Conservation (phyloP, 1,139 yeast genomes). For the Candida buenavistaensis region DNA sequence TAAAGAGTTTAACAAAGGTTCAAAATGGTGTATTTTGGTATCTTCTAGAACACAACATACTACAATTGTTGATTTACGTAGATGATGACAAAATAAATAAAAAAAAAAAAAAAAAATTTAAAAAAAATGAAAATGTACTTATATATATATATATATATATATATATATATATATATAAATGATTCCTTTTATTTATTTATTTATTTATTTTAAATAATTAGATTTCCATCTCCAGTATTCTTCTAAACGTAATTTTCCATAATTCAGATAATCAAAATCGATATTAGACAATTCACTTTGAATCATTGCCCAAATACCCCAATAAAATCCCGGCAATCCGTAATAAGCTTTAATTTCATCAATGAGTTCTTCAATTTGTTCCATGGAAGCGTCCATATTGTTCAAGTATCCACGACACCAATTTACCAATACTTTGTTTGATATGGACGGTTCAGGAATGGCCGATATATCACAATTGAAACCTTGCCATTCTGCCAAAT, state of each 20-base stretch:
- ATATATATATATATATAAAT: no score
- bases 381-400: slow-evolving; percentile 24
- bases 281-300: slow-evolving; percentile 70
- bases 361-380: slow-evolving; percentile 37
- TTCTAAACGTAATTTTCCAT: slow-evolving; percentile 57
- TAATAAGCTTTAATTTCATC: slow-evolving; percentile 61
- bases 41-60: slow-evolving; percentile 75
- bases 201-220: slow-evolving; percentile 10
- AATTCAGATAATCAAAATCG: slow-evolving; percentile 69
- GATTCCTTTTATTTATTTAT: no score
- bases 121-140: slow-evolving; percentile 2
- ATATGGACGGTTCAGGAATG: slow-evolving; percentile 52
- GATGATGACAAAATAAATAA: slow-evolving; percentile 26
- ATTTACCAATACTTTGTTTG: slow-evolving; percentile 46
- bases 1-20: slow-evolving; percentile 72
- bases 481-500: slow-evolving; percentile 87
- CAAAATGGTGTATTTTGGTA: slow-evolving; percentile 69
- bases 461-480: slow-evolving; percentile 64
- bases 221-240: slow-evolving; percentile 75
- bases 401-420: slow-evolving; percentile 58
- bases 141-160: no score
- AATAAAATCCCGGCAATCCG: slow-evolving; percentile 81
- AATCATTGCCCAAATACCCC: slow-evolving; percentile 86
- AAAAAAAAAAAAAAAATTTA: neutral
- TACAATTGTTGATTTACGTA: slow-evolving; percentile 62